phyloP scores from a whole-genome alignment of 495 filamentous ascomycete species.

The Neurospora tetrasperma region DNA sequence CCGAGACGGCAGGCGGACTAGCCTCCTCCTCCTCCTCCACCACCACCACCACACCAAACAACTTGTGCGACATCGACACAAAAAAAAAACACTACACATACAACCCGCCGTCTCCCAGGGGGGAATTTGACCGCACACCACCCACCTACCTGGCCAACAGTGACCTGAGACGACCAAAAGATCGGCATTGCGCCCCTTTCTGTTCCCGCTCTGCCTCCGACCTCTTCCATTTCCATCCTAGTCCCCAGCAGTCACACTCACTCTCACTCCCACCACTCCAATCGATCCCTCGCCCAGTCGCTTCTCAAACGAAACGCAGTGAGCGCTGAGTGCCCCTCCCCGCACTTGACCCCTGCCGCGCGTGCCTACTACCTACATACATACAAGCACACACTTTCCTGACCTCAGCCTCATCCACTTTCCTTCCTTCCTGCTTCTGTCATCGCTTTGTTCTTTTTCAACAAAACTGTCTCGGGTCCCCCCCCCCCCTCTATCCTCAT shows the following conservation, averaged over 20 bases:
- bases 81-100: neutral
- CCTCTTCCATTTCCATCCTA: conserved; percentile 16
- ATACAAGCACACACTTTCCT: conserved; percentile 9
- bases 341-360: conserved; percentile 26
- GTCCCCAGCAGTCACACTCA: conserved; percentile 19
- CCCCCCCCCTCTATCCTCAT: neutral
- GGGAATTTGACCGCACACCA: neutral
- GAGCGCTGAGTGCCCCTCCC: conserved; percentile 8
- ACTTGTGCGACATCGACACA: neutral
- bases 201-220: conserved; percentile 11
- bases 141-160: neutral
- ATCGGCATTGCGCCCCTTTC: conserved; percentile 6
- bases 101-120: neutral
- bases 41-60: neutral
- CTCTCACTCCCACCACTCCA: too few species aligned
- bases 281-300: neutral
- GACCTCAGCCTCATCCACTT: conserved; percentile 25
- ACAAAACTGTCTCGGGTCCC: neutral
- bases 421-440: neutral
- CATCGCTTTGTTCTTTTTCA: neutral
- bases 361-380: neutral
- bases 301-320: conserved; percentile 18
- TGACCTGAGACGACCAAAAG: neutral
- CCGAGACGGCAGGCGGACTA: neutral
- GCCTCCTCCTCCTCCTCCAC: neutral